phyloP scores from a whole-genome alignment of 202 grass and related monocot genomes.

The Musa balbisiana region DNA sequence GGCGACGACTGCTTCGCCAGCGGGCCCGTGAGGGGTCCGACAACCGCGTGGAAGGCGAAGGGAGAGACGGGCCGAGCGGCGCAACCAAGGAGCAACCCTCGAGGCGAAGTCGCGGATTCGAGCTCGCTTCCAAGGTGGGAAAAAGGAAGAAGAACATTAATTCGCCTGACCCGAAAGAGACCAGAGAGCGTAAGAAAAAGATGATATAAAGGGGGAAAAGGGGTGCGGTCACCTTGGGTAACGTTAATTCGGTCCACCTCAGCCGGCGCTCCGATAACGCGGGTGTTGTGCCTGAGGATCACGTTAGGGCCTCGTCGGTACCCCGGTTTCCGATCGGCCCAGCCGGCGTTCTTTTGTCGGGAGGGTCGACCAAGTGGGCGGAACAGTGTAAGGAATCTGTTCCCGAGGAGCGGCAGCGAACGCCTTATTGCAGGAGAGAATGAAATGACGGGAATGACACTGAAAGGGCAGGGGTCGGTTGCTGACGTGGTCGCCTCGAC shows the following conservation, averaged over 20 bases:
- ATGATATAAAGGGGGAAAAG: neutral
- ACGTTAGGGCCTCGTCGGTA: neutral
- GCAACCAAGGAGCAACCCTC: neutral
- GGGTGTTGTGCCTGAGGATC: neutral
- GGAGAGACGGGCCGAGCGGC: neutral
- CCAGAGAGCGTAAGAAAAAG: neutral
- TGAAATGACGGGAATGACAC: neutral
- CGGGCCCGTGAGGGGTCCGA: neutral
- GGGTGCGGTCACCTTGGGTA: neutral
- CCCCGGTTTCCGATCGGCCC: neutral
- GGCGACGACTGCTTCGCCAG: neutral
- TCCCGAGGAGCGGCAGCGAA: neutral
- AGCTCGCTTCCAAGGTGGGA: neutral
- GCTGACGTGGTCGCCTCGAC: neutral
- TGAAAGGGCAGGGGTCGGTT: neutral
- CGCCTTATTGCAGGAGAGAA: neutral
- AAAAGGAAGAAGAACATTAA: neutral
- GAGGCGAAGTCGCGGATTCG: slow-evolving; percentile 4
- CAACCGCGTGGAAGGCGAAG: neutral
- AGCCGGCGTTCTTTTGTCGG: neutral
- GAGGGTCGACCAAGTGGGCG: neutral
- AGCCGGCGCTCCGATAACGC: neutral
- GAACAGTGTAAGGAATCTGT: neutral
- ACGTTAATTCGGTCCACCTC: neutral
- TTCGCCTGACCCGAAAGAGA: neutral